Base-by-base conservation (phyloP, 495 filamentous ascomycete genomes). In the Pseudoneurospora amorphoporcata region DNA sequence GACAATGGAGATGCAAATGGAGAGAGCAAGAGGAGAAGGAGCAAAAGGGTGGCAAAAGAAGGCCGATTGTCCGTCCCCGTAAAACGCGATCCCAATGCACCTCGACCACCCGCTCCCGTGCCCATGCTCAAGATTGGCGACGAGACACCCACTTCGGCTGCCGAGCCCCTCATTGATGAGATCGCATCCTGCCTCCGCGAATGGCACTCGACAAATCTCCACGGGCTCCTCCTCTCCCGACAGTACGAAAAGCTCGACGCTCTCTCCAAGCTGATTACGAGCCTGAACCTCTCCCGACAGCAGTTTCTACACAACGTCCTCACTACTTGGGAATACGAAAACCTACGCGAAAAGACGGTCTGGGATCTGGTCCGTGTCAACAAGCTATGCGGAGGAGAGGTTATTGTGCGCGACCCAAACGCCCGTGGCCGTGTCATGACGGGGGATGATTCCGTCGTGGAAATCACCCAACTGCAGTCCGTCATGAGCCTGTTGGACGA, bases 41-140 rank as follows among this genome's bases (percentile, higher is more conserved):
- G 32, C 58, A 35, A 43, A 58, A 75, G 71, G 71, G 73, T 79
- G 74, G 72, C 71, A 72, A 74, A 75, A 75, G 53, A 69, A 42
- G 84, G 76, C 61, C 78, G 65, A 35, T 78, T 81, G n/a, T 81
- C 83, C 3, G 75, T 83, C 0, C 77, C 80, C 12, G 75, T 80
- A 12, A 76, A 76, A 47, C 83, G 87, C 58, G 87, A 90, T 72
- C 87, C 86, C 3, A 86, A 89, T 78, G 86, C 85, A 38, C 90
- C 91, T 16, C 92, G 92, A 76, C 96, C 94, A 37, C 87, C 92
- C 3, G 96, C 96, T 9, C 95, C 95, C 0, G 96, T 99, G 3
- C 95, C 95, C 8, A 95, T 97, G 92, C 86, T 99, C 43, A 97
- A 97, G 79, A 93, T 98, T 77, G 96, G 96, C 35, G 95, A 99